Base-by-base conservation (phyloP, 2,329 filamentous ascomycete species). In the Fusarium coffeatum region DNA sequence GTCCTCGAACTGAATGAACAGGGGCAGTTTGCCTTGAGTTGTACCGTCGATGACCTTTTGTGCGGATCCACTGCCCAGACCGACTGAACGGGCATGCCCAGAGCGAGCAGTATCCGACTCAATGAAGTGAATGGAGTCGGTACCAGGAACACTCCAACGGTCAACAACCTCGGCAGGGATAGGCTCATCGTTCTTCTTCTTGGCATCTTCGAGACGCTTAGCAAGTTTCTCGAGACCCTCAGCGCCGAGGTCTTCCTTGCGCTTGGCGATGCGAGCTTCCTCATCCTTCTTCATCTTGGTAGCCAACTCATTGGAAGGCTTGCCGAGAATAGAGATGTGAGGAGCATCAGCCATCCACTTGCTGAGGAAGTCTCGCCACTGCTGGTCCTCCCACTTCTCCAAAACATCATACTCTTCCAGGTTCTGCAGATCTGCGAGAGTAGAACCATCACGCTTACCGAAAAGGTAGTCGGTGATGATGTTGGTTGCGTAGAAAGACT, bases 1-100 rank as follows among this genome's bases (percentile, higher is more conserved):
- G 76, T 97, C 91, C 80, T 99, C 96, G 71, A 97, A 99, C 80
- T 99, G 95, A n/a, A 99, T 86, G 80, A 98, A 99, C 4, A 98
- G 83, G 0, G 93, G 92, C n/a, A 90, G 78, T 37, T 90, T 80
- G 9, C 83, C 84, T 20, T 82, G 71, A 40, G 87, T 85, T 42
- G 93, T 88, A 16, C 85, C 83, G 77, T 98, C 93, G 50, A 99
- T 88, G 50, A 90, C 80, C 64, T 89, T 85, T 79, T 99, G 96
- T 7, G 93, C 88, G 6, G 86, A 79, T 71, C 93, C 95, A 30
- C 89, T 81, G 0, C 87, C 84, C 25, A 85, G 81, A 1, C 94
- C 94, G 50, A 94, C 82, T 67, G 88, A 86, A 73, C 90, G 87
- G 16, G 94, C 96, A 64, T 90, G 82, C 30, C 96, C 96, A 48